These are phyloP conservation scores for Astrephomene gubernaculifera DNA, from an alignment of 139 green algal species.

Conservation along the genomic window DNA sequence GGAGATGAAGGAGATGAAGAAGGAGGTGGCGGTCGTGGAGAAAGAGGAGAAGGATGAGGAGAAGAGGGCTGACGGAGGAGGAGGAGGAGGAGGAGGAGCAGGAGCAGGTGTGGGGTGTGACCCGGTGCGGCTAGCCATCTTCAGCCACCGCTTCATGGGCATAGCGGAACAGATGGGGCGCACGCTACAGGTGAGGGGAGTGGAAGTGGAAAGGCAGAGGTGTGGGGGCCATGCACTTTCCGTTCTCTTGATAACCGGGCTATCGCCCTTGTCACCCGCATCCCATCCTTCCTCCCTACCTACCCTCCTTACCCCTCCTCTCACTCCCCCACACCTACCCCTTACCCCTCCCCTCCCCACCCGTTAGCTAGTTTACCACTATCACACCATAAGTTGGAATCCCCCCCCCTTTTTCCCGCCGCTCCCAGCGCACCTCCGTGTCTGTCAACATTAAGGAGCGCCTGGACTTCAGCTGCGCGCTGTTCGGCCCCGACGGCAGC, in stretches of 20 bases:
- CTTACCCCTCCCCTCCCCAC: no score
- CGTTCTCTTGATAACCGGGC: no score
- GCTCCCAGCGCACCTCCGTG: slow-evolving; percentile 78
- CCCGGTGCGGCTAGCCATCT: slow-evolving; percentile 96
- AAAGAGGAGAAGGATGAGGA: slow-evolving; percentile 51
- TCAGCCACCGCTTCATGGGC: slow-evolving; percentile 98
- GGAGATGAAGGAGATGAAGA: no score
- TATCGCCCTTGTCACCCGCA: no score
- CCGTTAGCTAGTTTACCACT: no score
- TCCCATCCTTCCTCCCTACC: no score
- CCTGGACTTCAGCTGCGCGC: slow-evolving; percentile 97
- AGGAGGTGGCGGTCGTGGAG: slow-evolving; percentile 10
- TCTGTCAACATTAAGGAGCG: slow-evolving; percentile 99
- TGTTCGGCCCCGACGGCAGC: slow-evolving; percentile 88
- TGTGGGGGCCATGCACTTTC: no score
- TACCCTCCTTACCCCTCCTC: no score
- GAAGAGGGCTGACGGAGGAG: background rate
- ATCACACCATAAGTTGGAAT: no score
- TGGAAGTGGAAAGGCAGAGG: no score
- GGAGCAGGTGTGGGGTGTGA: slow-evolving; percentile 67
- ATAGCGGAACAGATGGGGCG: slow-evolving; percentile 99
- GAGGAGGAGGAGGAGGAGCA: background rate
- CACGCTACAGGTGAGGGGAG: slow-evolving; percentile 81
- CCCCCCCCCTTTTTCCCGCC: background rate
- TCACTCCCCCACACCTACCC: no score